Base-by-base conservation (phyloP, 768 basidiomycete species). In the Nevesoporus exiguus region DNA sequence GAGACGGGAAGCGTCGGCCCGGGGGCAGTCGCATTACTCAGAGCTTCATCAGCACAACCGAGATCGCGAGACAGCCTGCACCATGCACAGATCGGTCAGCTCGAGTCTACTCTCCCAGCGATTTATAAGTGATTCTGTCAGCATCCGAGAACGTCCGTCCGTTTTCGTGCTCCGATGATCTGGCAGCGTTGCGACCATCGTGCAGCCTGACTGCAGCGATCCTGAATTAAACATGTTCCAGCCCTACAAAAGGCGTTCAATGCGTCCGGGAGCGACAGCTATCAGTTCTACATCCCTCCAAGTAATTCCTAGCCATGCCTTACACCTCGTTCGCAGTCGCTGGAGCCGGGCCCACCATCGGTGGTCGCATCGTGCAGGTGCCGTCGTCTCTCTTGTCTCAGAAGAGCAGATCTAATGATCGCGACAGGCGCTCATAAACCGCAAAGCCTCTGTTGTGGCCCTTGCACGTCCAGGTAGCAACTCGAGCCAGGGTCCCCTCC, bases 271-370 rank as follows among this genome's bases (percentile, higher is more conserved):
- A 19, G n/a, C 37, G 37, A 21, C 24, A 14, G 11, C 10, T 22
- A 14, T 40, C 39, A 11, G 39, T 39, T 19, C 34, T 17, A 36
- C 37, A 39, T 39, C n/a, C n/a, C n/a, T 39, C 37, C 4, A 19
- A 19, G n/a, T 15, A 3, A 15, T 14, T 36, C 10, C 21, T 19
- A 21, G 19, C 40, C 17, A 49, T 41, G 69, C 48, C 63, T 25
- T 71, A 68, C 61, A 65, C 61, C 24, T 73, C 72, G 7, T 74
- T 74, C 43, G 73, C 72, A 34, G 64, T 74, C 37, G 66, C 58
- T 15, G 73, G 73, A 8, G 66, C 71, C 10, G 73, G 73, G 8
- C 69, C 69, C n/a, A 70, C 64, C 36, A 64, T 74, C 51, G 73
- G 73, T 27, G 62, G 47, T 22, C 71, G 66, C 14, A 73, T 74